A percentile compares a stretch with the other conserved stretches of the same genome.
Conservation (phyloP, 345 rosid species). For the Pugionium dolabratum region DNA sequence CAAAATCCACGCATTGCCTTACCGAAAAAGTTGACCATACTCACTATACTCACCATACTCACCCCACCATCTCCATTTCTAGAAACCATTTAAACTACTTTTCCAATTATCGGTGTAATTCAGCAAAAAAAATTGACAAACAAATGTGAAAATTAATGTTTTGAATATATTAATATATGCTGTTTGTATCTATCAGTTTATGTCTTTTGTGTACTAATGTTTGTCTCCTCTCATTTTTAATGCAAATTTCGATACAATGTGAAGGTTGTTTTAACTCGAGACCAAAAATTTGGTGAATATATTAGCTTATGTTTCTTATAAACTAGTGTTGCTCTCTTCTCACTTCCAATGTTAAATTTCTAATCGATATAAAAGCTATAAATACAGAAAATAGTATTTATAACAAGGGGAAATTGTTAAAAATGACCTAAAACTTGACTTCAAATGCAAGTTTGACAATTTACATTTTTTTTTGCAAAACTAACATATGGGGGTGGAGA, state of each 20-base stretch:
- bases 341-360: neutral
- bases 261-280: neutral
- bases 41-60: no score
- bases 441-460: no score
- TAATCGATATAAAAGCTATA: neutral
- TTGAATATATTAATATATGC: no score
- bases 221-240: neutral
- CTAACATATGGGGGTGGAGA: no score
- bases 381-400: neutral
- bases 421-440: no score
- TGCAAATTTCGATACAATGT: neutral
- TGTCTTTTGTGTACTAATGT: neutral
- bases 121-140: no score
- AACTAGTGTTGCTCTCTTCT: neutral
- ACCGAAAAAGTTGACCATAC: conserved; percentile 27
- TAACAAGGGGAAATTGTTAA: no score
- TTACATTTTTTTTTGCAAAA: no score
- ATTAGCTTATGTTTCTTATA: neutral
- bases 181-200: no score
- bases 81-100: neutral
- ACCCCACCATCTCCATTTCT: conserved; percentile 25
- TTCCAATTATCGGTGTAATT: neutral
- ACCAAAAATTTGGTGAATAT: neutral
- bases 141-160: no score
- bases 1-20: conserved; percentile 37